phyloP scores from a whole-genome alignment of 2,329 filamentous ascomycete genomes.

The Scedosporium boydii region DNA sequence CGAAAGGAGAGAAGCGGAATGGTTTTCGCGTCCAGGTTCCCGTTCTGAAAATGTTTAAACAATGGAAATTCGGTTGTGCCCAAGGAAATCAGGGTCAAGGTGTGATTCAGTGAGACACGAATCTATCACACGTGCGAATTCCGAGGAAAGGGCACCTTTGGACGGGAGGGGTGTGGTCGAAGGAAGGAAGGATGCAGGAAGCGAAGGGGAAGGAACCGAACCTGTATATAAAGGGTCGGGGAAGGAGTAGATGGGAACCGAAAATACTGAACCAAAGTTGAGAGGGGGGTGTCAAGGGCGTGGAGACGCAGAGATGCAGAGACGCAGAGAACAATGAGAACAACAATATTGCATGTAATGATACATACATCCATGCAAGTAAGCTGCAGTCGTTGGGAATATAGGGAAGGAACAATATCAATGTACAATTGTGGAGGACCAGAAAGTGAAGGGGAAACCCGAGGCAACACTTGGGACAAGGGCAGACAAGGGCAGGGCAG shows the following conservation, averaged over 20 bases:
- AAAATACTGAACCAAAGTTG: not conserved
- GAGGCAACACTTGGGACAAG: not conserved
- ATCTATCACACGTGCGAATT: not conserved
- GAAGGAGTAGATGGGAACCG: not conserved
- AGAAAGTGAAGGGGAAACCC: not conserved
- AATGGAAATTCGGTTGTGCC: not conserved
- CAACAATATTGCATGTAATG: too few species aligned
- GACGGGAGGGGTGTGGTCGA: not conserved
- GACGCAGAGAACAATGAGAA: too few species aligned
- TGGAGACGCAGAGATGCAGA: not conserved
- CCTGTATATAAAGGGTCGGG: not conserved
- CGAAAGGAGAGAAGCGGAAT: not conserved
- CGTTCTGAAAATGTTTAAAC: not conserved
- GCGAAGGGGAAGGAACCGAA: conserved; percentile 1
- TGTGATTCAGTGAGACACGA: not conserved
- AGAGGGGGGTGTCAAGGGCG: not conserved
- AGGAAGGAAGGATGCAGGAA: conserved; percentile 4
- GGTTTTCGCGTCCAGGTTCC: not conserved
- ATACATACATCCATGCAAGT: not conserved
- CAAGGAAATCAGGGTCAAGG: not conserved
- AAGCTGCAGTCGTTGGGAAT: not conserved
- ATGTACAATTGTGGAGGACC: not conserved
- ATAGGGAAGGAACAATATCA: not conserved
- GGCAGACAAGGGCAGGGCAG: not conserved
- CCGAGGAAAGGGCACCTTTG: not conserved